Base-by-base conservation (phyloP, 345 rosid genomes). In the Euclidium syriacum region DNA sequence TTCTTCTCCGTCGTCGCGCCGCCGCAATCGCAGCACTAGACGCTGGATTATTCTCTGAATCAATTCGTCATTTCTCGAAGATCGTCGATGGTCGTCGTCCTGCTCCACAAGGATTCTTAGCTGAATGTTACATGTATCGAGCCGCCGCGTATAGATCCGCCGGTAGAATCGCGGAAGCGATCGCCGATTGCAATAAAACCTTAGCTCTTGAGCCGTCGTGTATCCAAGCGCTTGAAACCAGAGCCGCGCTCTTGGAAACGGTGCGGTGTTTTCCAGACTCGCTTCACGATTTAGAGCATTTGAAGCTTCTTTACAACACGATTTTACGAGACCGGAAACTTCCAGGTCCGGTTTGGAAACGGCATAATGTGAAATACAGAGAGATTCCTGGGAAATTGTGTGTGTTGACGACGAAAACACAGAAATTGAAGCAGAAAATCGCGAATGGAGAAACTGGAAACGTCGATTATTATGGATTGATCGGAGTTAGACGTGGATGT, bases 291-390 rank as follows among this genome's bases (percentile, higher is more conserved):
- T 84, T 94, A 1, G 99, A 94, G 42, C 99, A 94, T 78, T 56
- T 94, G 66, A 94, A 94, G 48, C 83, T 94, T 10, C 65, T 94
- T 4, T 94, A 83, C 73, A 94, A 94, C 73, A 80, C 99, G 10
- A 83, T 94, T 66, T 59, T 90, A 52, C 83, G 99, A 0, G 94
- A 89, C 8, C 60, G 96, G 70, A 90, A 87, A 65, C 95, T 94
- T 7, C 99, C 96, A 0, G 99, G 99, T 19, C 99, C 99, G 22
- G 85, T 76, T 10, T 94, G 99, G 99, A 94, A 94, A 75, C 80
- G 85, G 6, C 97, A 90, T 70, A 73, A 84, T 5, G 95, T 90
- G 10, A 75, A 82, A 32, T 94, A 89, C 83, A 70, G 87, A 23
- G 99, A 94, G 27, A 87, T 94, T 48, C 97, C 99, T 0, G 97